phyloP scores from a whole-genome alignment of 129 eudicot genomes.

The Logfia minima region DNA sequence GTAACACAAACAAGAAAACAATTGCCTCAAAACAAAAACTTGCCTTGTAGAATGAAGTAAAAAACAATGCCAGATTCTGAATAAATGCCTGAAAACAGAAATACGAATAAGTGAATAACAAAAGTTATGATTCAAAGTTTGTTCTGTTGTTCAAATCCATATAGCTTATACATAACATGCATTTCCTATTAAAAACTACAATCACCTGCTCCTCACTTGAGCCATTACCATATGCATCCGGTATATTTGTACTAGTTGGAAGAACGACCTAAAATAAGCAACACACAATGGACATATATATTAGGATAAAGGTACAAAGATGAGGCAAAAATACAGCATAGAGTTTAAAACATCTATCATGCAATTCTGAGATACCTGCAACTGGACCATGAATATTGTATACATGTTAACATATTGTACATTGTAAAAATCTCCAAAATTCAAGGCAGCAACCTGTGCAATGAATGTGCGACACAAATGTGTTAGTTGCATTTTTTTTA shows the following conservation, averaged over 20 bases:
- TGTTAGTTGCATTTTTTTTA: neutral
- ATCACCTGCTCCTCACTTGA: constrained; percentile 86
- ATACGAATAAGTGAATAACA: constrained; percentile 3
- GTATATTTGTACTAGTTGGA: constrained; percentile 64
- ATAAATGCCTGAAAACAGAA: constrained; percentile 76
- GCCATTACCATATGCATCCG: constrained; percentile 86
- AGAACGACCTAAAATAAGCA: constrained; percentile 59
- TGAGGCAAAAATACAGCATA: constrained; percentile 1
- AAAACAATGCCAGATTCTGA: constrained; percentile 95
- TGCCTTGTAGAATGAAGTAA: constrained; percentile 92
- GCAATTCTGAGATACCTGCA: constrained; percentile 61
- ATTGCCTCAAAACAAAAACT: constrained; percentile 23
- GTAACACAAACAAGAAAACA: neutral
- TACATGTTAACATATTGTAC: constrained; percentile 75
- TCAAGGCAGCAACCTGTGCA: constrained; percentile 85
- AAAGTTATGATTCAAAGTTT: constrained; percentile 13
- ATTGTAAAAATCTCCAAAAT: constrained; percentile 86
- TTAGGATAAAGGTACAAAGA: constrained; percentile 12
- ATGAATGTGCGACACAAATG: constrained; percentile 20
- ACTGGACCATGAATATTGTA: constrained; percentile 71
- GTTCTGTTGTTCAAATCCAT: neutral
- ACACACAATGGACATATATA: constrained; percentile 10
- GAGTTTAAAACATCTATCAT: neutral
- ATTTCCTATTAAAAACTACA: constrained; percentile 22
- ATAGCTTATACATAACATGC: neutral